A percentile compares a stretch with the other conserved stretches of the same genome.
These are phyloP conservation scores for Mycena kentingensis DNA, from an alignment of 768 basidiomycete species.

Conservation along the genomic window DNA sequence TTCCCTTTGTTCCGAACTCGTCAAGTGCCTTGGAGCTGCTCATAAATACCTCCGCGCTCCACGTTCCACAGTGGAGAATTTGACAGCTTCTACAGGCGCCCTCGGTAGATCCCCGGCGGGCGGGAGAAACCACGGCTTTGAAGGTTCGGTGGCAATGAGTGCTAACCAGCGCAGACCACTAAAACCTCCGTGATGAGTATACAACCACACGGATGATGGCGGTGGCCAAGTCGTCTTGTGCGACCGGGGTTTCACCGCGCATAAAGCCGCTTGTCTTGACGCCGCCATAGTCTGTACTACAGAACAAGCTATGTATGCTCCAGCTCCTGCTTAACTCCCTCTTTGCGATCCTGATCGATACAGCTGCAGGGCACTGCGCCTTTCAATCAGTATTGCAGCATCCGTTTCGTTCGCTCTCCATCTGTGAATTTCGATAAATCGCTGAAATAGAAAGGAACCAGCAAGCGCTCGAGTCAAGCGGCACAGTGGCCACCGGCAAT, in stretches of 20 bases:
- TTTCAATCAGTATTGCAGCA: slow-evolving; percentile 35
- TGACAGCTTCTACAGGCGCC: not conserved
- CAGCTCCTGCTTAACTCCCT: too few relatives aligned
- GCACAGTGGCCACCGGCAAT: slow-evolving; percentile 26
- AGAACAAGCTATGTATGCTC: too few relatives aligned
- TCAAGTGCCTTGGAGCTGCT: too few relatives aligned
- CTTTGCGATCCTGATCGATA: slow-evolving; percentile 31
- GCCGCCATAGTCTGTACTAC: slow-evolving; percentile 31
- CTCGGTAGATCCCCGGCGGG: slow-evolving; percentile 10
- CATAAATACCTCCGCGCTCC: too few relatives aligned
- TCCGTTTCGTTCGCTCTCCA: not conserved
- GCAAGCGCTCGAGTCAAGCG: slow-evolving; percentile 21
- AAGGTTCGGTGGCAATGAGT: not conserved
- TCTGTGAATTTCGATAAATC: slow-evolving; percentile 17
- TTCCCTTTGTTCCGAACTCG: too few relatives aligned
- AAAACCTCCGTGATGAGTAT: not conserved
- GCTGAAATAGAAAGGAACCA: slow-evolving; percentile 19
- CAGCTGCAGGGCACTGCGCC: slow-evolving; percentile 37
- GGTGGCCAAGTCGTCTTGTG: not conserved
- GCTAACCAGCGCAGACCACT: not conserved
- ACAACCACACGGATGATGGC: not conserved
- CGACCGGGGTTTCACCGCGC: slow-evolving; percentile 2
- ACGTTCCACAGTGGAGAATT: not conserved
- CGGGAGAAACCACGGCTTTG: slow-evolving; percentile 2
- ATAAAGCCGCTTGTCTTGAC: not conserved